These are phyloP conservation scores for Lachnellula hyalina DNA, from an alignment of 2,329 filamentous ascomycete genomes.

Conservation along the genomic window DNA sequence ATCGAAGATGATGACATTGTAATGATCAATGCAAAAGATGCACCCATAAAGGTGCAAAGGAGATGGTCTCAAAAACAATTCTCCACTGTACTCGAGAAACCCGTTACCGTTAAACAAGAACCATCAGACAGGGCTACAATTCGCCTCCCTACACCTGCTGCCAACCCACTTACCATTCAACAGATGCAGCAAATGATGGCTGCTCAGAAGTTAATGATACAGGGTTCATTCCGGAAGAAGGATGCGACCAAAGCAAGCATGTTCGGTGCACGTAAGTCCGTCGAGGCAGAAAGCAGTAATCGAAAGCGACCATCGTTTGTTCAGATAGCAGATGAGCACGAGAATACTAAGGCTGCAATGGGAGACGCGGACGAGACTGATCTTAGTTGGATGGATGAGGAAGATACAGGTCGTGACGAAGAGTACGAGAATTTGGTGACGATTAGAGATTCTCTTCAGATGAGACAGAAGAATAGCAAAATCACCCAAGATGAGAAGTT, in stretches of 20 bases:
- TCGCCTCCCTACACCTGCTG: not conserved
- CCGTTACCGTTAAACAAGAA: not conserved
- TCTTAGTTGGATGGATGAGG: constrained; percentile 18
- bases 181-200: not conserved
- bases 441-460: not conserved
- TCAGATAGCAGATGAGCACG: not conserved
- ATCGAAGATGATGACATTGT: not conserved
- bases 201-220: constrained; percentile 1
- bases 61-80: not conserved
- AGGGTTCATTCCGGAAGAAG: too few species aligned
- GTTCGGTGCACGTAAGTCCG: too few species aligned
- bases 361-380: constrained; percentile 7
- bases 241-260: too few species aligned
- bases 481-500: constrained; percentile 5
- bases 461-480: constrained; percentile 1
- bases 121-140: not conserved
- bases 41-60: not conserved
- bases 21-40: not conserved
- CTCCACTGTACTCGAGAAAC: not conserved
- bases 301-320: too few species aligned
- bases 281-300: too few species aligned
- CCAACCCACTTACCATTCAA: not conserved
- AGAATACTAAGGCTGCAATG: constrained; percentile 9
- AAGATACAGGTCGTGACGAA: constrained; percentile 4
- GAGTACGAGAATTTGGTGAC: constrained; percentile 7